A percentile compares a stretch with the other conserved stretches of the same genome.
These are phyloP conservation scores for Apiotrichum porosum DNA, from an alignment of 1,284 basidiomycete species.

Conservation along the genomic window DNA sequence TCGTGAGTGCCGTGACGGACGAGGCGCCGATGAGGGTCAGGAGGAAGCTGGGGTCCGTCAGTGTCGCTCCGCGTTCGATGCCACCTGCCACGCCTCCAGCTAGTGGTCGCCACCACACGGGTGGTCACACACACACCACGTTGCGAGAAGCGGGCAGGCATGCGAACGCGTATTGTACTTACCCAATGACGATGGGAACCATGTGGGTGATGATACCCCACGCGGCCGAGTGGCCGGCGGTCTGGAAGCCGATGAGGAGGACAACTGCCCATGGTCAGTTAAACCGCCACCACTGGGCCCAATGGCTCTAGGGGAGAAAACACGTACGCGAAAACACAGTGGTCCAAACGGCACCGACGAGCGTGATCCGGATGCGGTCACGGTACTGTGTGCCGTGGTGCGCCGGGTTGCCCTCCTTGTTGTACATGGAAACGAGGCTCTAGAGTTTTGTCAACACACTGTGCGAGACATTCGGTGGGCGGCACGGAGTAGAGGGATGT, in stretches of 20 bases:
- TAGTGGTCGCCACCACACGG: too few relatives aligned
- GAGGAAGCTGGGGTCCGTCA: conserved; percentile 32
- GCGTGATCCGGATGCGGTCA: conserved; percentile 47
- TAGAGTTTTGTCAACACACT: conserved; percentile 26
- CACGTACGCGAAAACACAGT: conserved; percentile 30
- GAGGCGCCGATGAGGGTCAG: conserved; percentile 48
- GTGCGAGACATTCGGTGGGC: conserved; percentile 27
- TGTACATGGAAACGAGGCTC: conserved; percentile 34
- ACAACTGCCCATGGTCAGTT: too few relatives aligned
- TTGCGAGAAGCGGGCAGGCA: too few relatives aligned
- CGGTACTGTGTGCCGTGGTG: conserved; percentile 35
- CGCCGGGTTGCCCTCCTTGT: conserved; percentile 42
- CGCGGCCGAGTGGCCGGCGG: conserved; percentile 31
- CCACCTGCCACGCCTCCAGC: too few relatives aligned
- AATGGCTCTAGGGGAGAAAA: too few relatives aligned
- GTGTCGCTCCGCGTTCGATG: too few relatives aligned
- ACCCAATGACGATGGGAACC: conserved; percentile 40
- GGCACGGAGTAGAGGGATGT: too few relatives aligned
- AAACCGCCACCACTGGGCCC: too few relatives aligned
- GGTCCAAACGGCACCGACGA: conserved; percentile 46
- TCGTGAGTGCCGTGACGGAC: conserved; percentile 44
- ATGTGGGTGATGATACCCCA: conserved; percentile 49
- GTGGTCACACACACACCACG: too few relatives aligned
- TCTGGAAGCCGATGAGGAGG: conserved; percentile 44
- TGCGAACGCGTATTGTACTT: conserved; percentile 1